Evolutionary conservation across 129 eudicot species (phyloP), one percentile per base, ranked within the genome.

Genomic region (Helichrysum umbraculigerum): DNA sequence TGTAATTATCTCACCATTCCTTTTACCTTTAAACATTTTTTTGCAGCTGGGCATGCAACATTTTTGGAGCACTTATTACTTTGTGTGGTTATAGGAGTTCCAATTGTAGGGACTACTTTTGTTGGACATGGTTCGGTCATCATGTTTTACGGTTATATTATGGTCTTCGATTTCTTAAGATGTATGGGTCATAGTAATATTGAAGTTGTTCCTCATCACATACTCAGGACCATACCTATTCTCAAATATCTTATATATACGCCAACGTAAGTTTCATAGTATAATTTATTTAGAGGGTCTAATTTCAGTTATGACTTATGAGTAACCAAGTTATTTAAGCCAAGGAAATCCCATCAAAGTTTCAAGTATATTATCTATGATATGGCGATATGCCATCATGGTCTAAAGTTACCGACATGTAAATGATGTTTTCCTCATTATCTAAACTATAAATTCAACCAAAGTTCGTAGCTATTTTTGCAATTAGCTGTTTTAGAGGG

Each of bases 161-260:
- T 91, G 89, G 67, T 66, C 25, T 91, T 91, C 30, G 97, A 91
- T 85, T 91, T 79, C 80, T 86, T 91, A 61, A 85, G 88, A 83
- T 88, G 96, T 74, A 65, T 91, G 89, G 96, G 90, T 50, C 96
- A 88, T 79, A 79, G 83, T 83, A 89, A 91, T 68, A 81, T 88
- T 63, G 96, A 91, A 79, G 71, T 91, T 29, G 50, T 91, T 68
- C 90, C 97, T 72, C 73, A 67, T 79, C 74, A 14, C 16, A 42
- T 87, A 22, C 85, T 88, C 34, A 79, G 82, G 17, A 52, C 61
- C 15, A 5, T 82, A 44, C 96, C 97, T 2, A 37, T 75, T 51
- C 85, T 91, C 51, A 88, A 74, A 69, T 80, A 88, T 71, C 41
- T 91, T 33, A 82, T 91, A 15, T 82, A 78, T 67, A 87, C 91